Base-by-base conservation (phyloP, 805 yeast genomes). In the Yarrowia alimentaria region DNA sequence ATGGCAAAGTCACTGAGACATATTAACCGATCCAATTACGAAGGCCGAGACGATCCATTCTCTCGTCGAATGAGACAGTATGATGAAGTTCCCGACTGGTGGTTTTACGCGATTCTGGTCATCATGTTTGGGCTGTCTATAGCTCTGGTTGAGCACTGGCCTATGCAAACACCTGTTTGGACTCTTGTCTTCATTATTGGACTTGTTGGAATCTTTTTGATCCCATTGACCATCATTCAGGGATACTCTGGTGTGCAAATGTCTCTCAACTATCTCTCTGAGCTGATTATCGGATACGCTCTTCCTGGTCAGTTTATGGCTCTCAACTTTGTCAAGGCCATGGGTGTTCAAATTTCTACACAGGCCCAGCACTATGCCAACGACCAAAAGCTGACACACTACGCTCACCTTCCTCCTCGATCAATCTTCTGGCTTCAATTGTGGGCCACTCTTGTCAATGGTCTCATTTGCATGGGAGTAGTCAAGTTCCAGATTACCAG, bases 71-170 rank as follows among this genome's bases (percentile, higher is more conserved):
- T 77, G 79, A 61, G 58, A 32, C 68, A 64, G 51, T 82, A 83
- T 62, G 73, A 73, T 21, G 88, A 83, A 56, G 86, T 81, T 13
- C 93, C 94, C 1, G 84, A 80, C 56, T 79, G 82, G 81, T 81
- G 88, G 86, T 83, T 75, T 28, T 52, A 77, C 11, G 57, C 68
- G 12, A 68, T 81, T 19, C 66, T 79, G 7, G 55, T 69, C 1
- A 64, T 75, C 31, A 64, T 73, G 64, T 72, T 62, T 18, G 66
- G 68, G 0, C 67, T 79, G 19, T 40, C 48, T 10, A 26, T 40
- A 10, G 48, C 48, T 11, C 26, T 29, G 14, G 61, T 74, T 31
- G 60, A 68, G 34, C 65, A 63, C 4, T 73, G 74, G 69, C 66
- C 63, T 18, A 68, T 68, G 60, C 76, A 73, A 52, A 71, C 80